Conservation (phyloP, 495 filamentous ascomycete genomes). For the Cladorrhinum samala region DNA sequence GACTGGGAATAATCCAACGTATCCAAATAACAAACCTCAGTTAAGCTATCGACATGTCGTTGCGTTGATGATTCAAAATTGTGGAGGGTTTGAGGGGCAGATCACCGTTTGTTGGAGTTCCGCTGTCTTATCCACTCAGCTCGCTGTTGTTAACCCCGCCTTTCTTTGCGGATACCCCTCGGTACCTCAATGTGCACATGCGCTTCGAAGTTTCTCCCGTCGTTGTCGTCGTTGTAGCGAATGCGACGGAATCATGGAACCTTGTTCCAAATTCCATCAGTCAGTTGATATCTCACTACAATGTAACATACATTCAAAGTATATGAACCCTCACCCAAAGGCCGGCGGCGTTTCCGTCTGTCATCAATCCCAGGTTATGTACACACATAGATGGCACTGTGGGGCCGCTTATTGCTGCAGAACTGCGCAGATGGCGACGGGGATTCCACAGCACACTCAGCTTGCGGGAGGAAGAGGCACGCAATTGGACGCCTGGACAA, state of each 20-base stretch:
- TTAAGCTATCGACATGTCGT: too few relatives aligned
- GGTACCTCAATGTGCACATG: too few relatives aligned
- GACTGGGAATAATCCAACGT: too few relatives aligned
- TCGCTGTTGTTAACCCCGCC: conserved; percentile 3
- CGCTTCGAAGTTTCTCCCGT: not conserved
- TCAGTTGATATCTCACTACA: not conserved
- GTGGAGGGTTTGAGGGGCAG: not conserved
- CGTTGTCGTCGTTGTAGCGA: not conserved
- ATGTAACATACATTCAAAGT: not conserved
- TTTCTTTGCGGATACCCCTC: not conserved
- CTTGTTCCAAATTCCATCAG: too few relatives aligned
- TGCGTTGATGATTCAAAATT: not conserved
- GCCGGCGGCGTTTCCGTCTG: not conserved
- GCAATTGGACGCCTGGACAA: conserved; percentile 1
- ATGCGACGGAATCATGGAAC: too few relatives aligned
- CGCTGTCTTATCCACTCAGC: conserved; percentile 1
- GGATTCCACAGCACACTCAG: not conserved
- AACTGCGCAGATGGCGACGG: not conserved
- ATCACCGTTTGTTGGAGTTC: conserved; percentile 2
- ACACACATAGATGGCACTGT: not conserved
- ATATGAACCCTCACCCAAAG: too few relatives aligned
- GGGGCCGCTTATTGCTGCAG: not conserved
- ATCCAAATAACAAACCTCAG: too few relatives aligned
- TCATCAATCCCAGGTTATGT: not conserved
- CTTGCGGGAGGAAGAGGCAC: not conserved